phyloP scores from a whole-genome alignment of 2,329 filamentous ascomycete species.

The Trichoderma semiorbis region DNA sequence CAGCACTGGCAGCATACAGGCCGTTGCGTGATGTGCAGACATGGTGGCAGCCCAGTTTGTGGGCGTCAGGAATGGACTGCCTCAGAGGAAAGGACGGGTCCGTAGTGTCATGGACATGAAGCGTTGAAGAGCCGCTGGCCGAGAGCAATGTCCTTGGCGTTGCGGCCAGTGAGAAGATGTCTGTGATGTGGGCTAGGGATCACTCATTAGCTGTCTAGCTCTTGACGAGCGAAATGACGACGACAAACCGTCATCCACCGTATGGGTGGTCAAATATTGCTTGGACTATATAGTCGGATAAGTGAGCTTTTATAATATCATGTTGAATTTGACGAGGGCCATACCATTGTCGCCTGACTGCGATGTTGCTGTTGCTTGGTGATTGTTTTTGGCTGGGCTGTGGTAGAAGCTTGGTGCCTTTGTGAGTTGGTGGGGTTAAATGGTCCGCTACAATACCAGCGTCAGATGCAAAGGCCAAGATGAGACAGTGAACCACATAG shows the following conservation, averaged over 20 bases:
- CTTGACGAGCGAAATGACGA: constrained; percentile 25
- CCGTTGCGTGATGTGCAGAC: constrained; percentile 68
- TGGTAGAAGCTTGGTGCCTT: constrained; percentile 20
- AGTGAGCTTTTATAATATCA: not conserved
- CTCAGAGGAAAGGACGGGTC: constrained; percentile 69
- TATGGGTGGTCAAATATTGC: constrained; percentile 93
- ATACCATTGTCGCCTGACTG: constrained; percentile 27
- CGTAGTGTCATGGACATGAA: constrained; percentile 75
- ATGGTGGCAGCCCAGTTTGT: constrained; percentile 90
- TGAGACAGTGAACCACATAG: not conserved
- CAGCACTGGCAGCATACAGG: constrained; percentile 72
- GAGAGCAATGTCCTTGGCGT: constrained; percentile 74
- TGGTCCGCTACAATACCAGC: not conserved
- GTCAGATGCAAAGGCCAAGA: not conserved
- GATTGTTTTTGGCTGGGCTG: constrained; percentile 26
- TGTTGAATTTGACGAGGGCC: not conserved
- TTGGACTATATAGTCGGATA: constrained; percentile 65
- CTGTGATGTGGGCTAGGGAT: constrained; percentile 68
- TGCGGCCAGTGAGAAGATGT: constrained; percentile 80
- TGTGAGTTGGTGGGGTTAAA: constrained; percentile 18
- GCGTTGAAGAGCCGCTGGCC: constrained; percentile 76
- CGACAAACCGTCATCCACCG: constrained; percentile 73
- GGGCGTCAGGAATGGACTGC: constrained; percentile 76
- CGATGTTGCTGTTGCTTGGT: constrained; percentile 2
- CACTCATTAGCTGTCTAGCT: constrained; percentile 18